These are phyloP conservation scores for Microsporum audouinii DNA, from an alignment of 2,329 filamentous ascomycete species.

Conservation along the genomic window DNA sequence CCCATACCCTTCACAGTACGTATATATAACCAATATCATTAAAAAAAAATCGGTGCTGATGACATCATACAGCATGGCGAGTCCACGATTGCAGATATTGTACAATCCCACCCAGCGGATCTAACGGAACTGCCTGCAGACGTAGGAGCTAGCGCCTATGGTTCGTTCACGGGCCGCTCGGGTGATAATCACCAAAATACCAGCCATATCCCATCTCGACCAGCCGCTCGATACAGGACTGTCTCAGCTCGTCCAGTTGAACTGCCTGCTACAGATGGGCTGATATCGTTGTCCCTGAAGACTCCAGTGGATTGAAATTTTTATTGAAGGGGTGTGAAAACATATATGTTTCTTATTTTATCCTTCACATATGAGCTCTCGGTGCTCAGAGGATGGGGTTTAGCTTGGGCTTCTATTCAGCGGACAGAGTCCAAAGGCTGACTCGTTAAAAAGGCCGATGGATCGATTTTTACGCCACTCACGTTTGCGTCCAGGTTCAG, in stretches of 20 bases:
- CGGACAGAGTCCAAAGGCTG: no score
- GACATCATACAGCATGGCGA: neutral
- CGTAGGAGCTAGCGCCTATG: neutral
- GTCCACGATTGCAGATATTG: neutral
- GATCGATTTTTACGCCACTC: neutral
- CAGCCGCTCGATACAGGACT: neutral
- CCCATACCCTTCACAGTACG: conserved; percentile 14
- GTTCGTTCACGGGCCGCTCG: neutral
- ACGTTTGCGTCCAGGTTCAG: neutral
- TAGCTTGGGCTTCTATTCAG: no score
- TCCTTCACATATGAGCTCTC: no score
- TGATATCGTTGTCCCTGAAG: conserved; percentile 1
- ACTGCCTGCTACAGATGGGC: conserved; percentile 9
- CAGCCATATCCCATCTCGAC: neutral
- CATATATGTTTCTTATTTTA: neutral
- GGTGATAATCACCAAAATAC: neutral
- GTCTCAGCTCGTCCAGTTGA: conserved; percentile 7
- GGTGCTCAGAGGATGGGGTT: no score
- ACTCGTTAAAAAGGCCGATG: neutral
- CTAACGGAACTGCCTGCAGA: neutral
- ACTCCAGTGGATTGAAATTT: neutral
- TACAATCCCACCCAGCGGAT: neutral
- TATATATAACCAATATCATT: neutral
- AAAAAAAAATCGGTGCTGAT: no score
- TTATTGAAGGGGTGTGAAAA: neutral